Evolutionary conservation across 257 asterid genomes (phyloP).

Genomic region (Linaria vulgaris): DNA sequence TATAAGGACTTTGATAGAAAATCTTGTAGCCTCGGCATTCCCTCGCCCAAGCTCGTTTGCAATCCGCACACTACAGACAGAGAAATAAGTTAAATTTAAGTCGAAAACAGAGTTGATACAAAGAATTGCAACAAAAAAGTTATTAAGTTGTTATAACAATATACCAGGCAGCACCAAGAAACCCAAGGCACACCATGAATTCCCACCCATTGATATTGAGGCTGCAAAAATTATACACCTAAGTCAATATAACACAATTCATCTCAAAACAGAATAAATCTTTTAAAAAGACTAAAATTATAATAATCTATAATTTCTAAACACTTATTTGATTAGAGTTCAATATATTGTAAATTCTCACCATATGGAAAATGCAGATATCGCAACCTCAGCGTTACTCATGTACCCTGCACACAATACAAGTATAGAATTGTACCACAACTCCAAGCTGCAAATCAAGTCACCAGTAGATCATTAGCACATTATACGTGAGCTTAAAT

Average conservation of each 20-base stretch:
- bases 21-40: slow-evolving; percentile 71
- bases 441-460: slow-evolving; percentile 36
- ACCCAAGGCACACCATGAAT: slow-evolving; percentile 59
- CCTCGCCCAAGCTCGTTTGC: slow-evolving; percentile 96
- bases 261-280: no score
- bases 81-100: not conserved
- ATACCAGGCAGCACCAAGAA: slow-evolving; percentile 64
- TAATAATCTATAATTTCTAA: no score
- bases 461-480: no score
- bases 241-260: not conserved
- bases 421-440: slow-evolving; percentile 46
- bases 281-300: no score
- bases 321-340: no score
- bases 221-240: slow-evolving; percentile 36
- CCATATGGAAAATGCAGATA: slow-evolving; percentile 44
- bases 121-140: not conserved
- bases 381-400: slow-evolving; percentile 42
- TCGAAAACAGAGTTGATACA: not conserved
- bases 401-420: slow-evolving; percentile 45
- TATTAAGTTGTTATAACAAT: slow-evolving; percentile 10
- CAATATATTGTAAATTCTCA: not conserved
- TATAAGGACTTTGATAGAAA: slow-evolving; percentile 63
- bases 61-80: slow-evolving; percentile 67
- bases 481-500: no score
- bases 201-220: slow-evolving; percentile 64